Percentiles rank a stretch among this genome's conserved stretches.
Conservation (phyloP, 2,329 filamentous ascomycete genomes). For the Cercospora citrullina region DNA sequence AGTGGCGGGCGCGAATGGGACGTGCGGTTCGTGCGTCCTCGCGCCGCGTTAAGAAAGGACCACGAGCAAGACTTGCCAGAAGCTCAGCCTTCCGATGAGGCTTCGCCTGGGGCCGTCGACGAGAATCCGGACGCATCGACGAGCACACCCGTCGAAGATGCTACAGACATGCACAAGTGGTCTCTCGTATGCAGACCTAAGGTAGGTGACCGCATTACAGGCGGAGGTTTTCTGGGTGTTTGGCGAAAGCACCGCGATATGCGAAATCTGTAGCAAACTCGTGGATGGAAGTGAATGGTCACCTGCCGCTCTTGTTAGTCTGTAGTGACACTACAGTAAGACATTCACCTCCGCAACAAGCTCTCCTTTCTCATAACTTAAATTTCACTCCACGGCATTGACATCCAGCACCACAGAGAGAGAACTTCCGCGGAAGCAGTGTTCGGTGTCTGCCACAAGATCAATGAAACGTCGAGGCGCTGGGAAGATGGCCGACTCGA, state of each 20-base stretch:
- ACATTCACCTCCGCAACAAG: not conserved
- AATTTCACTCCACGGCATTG: not conserved
- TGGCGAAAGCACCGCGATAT: constrained; percentile 39
- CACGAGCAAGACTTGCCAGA: not conserved
- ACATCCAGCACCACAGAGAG: not conserved
- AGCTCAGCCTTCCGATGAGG: not conserved
- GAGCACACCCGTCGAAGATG: not conserved
- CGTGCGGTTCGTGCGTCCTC: constrained; percentile 54
- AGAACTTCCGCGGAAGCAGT: not conserved
- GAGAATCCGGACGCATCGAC: not conserved
- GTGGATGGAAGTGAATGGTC: constrained; percentile 29
- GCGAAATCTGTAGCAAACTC: not conserved
- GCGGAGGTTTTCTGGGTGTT: constrained; percentile 43
- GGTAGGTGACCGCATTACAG: constrained; percentile 41
- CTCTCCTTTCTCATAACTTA: not conserved
- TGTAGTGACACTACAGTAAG: not conserved
- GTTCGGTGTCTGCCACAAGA: not conserved
- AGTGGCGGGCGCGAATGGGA: constrained; percentile 65
- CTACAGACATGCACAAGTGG: constrained; percentile 11
- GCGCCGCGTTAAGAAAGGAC: constrained; percentile 30
- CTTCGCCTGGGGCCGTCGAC: not conserved
- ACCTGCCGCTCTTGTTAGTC: not conserved
- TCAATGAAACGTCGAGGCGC: not conserved
- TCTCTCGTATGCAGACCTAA: constrained; percentile 43
- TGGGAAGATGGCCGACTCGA: not conserved